Evolutionary conservation across 495 filamentous ascomycete species (phyloP).

Genomic region (Neurospora intermedia): DNA sequence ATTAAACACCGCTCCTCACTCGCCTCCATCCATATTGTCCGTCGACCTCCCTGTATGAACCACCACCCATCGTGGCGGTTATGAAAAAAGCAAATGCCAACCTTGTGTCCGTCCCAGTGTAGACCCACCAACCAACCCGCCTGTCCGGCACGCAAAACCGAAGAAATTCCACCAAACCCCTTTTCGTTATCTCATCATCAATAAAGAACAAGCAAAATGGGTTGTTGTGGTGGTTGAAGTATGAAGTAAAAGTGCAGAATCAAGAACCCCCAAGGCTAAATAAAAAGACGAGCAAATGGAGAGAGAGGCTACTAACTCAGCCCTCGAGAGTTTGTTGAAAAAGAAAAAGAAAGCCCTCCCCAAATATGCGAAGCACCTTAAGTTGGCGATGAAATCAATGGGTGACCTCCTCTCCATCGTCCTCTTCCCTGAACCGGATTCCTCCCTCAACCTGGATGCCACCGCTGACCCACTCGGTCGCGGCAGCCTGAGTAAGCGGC

Average conservation of each 20-base stretch:
- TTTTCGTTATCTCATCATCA: constrained; percentile 6
- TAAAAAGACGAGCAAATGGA: not conserved
- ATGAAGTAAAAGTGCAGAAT: not conserved
- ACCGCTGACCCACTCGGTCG: constrained; percentile 62
- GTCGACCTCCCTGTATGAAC: not conserved
- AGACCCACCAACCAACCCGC: not conserved
- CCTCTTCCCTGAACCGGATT: constrained; percentile 58
- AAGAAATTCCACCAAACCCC: not conserved
- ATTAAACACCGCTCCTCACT: not conserved
- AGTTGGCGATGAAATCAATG: not conserved
- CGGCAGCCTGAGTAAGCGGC: constrained; percentile 57
- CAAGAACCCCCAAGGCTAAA: not conserved
- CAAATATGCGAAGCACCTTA: not conserved
- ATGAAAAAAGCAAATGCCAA: not conserved
- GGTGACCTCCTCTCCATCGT: constrained; percentile 41
- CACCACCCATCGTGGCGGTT: not conserved
- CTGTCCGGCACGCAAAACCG: not conserved
- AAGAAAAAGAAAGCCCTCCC: not conserved
- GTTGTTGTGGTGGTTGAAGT: not conserved
- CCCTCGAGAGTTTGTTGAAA: not conserved
- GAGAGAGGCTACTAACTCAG: not conserved
- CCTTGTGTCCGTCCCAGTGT: not conserved
- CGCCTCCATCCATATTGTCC: not conserved
- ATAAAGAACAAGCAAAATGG: not conserved
- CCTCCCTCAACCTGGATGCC: constrained; percentile 64